These are phyloP conservation scores for Fomitopsis palustris DNA, from an alignment of 1,284 basidiomycete genomes.

Conservation along the genomic window DNA sequence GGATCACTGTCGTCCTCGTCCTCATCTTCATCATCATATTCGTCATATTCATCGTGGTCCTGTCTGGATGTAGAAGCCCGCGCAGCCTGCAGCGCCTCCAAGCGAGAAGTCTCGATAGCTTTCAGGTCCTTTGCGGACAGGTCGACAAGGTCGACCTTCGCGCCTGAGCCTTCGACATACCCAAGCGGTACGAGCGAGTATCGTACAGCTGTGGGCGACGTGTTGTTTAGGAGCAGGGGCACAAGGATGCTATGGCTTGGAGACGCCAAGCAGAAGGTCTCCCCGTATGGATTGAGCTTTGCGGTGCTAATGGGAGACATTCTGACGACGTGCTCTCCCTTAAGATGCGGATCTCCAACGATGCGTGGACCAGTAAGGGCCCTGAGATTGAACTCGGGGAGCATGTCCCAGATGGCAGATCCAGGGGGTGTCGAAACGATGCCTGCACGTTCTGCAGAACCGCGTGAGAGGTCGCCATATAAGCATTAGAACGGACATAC, in stretches of 20 bases:
- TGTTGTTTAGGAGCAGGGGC: slow-evolving; percentile 89
- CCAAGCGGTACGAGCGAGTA: slow-evolving; percentile 79
- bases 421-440: slow-evolving; percentile 41
- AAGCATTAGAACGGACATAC: slow-evolving; percentile 20
- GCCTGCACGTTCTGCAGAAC: slow-evolving; percentile 30
- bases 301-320: slow-evolving; percentile 90
- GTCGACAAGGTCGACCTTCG: slow-evolving; percentile 51
- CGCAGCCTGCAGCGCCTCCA: slow-evolving; percentile 46
- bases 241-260: slow-evolving; percentile 58
- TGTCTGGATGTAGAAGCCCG: slow-evolving; percentile 33
- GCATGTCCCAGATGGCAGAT: slow-evolving; percentile 39
- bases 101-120: slow-evolving; percentile 55
- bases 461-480: neutral
- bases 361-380: slow-evolving; percentile 34
- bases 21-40: slow-evolving; percentile 59
- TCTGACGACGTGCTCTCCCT: slow-evolving; percentile 86
- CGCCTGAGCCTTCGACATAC: slow-evolving; percentile 34
- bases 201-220: slow-evolving; percentile 67
- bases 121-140: slow-evolving; percentile 64
- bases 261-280: slow-evolving; percentile 69
- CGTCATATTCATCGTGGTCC: slow-evolving; percentile 41
- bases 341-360: slow-evolving; percentile 57
- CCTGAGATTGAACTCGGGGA: slow-evolving; percentile 48
- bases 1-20: slow-evolving; percentile 35
- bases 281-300: slow-evolving; percentile 67